Percentiles rank a stretch among this genome's conserved stretches.
These are phyloP conservation scores for Phoenix dactylifera DNA, from an alignment of 176 grass and related monocot species.

Conservation along the genomic window DNA sequence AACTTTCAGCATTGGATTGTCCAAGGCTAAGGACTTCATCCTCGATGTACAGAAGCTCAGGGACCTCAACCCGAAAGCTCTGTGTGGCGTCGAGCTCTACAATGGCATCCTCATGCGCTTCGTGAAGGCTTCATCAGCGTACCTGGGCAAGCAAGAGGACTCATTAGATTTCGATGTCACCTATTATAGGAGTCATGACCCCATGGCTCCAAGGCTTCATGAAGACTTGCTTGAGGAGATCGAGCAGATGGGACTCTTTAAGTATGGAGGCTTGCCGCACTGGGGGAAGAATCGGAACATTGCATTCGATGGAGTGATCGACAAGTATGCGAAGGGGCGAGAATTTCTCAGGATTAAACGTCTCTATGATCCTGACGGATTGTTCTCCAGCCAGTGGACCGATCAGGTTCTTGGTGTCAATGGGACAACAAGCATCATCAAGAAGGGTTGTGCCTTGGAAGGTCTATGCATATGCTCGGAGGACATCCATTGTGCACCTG, in stretches of 20 bases:
- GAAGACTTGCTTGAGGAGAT: conserved; percentile 66
- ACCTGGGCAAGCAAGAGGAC: conserved; percentile 46
- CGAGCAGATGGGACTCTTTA: conserved; percentile 71
- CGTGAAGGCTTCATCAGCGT: conserved; percentile 48
- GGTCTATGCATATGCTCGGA: conserved; percentile 53
- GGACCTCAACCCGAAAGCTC: conserved; percentile 30
- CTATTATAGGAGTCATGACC: conserved; percentile 54
- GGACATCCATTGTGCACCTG: conserved; percentile 53
- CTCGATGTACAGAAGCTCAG: conserved; percentile 36
- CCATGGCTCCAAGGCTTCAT: conserved; percentile 23
- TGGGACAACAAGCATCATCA: conserved; percentile 6
- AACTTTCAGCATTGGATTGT: conserved; percentile 42
- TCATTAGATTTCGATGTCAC: conserved; percentile 70
- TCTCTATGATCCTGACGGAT: conserved; percentile 25
- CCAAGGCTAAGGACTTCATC: conserved; percentile 38
- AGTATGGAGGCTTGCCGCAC: conserved; percentile 56
- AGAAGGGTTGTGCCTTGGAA: conserved; percentile 44
- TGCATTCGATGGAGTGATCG: conserved; percentile 29
- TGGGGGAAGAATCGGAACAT: conserved; percentile 83
- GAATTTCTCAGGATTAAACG: conserved; percentile 40
- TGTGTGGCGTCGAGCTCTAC: conserved; percentile 66
- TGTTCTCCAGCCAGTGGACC: conserved; percentile 66
- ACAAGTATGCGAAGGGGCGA: conserved; percentile 22
- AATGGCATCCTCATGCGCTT: conserved; percentile 60
- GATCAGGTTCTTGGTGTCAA: conserved; percentile 44